Evolutionary conservation across 345 rosid genomes (phyloP).

Genomic region (Hibiscus tridactylites): DNA sequence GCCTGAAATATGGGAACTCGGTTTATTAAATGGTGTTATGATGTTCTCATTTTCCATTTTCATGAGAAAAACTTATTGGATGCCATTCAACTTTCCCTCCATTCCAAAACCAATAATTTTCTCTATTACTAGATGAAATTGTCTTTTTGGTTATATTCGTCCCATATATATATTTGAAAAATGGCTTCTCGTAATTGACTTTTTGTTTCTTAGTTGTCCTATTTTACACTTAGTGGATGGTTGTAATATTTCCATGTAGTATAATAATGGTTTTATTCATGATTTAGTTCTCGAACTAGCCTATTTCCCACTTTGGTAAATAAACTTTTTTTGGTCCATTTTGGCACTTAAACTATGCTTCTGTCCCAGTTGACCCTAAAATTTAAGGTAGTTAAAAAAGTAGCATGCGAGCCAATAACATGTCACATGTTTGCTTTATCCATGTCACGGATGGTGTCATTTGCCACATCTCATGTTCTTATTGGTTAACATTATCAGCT

Average conservation of each 20-base stretch:
- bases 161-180: background rate
- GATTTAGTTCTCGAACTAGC: background rate
- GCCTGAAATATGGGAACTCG: background rate
- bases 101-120: background rate
- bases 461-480: too few relatives aligned
- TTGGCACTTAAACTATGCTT: too few relatives aligned
- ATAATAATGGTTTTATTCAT: too few relatives aligned
- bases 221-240: background rate
- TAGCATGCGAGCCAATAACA: too few relatives aligned
- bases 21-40: background rate
- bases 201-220: background rate
- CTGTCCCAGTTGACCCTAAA: too few relatives aligned
- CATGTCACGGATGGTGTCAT: too few relatives aligned
- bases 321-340: too few relatives aligned
- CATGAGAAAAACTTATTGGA: too few relatives aligned
- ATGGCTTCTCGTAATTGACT: background rate
- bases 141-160: background rate
- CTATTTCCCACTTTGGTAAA: background rate
- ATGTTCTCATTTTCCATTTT: background rate
- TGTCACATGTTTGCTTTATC: too few relatives aligned
- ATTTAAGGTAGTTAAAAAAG: too few relatives aligned
- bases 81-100: too few relatives aligned
- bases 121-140: background rate
- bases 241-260: background rate
- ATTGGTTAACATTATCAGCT: too few relatives aligned